phyloP scores from a whole-genome alignment of 2,329 filamentous ascomycete species.

The Fusarium clavum region DNA sequence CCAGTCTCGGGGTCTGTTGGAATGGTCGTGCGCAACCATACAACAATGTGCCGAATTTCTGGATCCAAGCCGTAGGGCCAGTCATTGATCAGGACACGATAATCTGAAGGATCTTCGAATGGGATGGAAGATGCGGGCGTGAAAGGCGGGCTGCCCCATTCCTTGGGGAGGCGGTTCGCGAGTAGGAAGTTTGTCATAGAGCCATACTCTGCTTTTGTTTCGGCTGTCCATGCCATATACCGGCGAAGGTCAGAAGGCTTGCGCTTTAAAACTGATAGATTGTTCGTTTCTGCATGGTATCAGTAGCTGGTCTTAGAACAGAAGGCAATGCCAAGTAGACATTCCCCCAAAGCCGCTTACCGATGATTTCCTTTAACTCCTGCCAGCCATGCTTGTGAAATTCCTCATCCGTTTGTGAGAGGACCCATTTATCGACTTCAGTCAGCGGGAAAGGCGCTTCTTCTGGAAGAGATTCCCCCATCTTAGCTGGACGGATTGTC shows the following conservation, averaged over 20 bases:
- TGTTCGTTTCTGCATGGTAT: constrained; percentile 59
- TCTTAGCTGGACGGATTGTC: constrained; percentile 41
- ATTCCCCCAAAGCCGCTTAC: constrained; percentile 53
- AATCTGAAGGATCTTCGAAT: constrained; percentile 67
- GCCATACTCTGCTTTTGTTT: constrained; percentile 78
- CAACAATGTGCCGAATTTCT: constrained; percentile 82
- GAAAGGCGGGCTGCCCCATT: constrained; percentile 74
- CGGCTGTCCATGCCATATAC: constrained; percentile 81
- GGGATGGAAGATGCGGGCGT: constrained; percentile 61
- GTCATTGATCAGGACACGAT: constrained; percentile 84
- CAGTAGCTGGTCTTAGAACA: constrained; percentile 17
- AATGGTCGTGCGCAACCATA: constrained; percentile 89
- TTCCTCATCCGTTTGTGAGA: constrained; percentile 74
- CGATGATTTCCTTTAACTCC: constrained; percentile 74
- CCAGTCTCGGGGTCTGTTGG: constrained; percentile 76
- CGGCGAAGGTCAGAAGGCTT: constrained; percentile 82
- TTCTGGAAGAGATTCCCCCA: constrained; percentile 55
- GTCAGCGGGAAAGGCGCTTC: constrained; percentile 70
- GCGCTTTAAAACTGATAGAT: constrained; percentile 80
- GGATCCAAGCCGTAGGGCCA: constrained; percentile 87
- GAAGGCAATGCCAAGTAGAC: neutral
- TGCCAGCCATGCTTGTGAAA: constrained; percentile 81
- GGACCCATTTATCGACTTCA: constrained; percentile 67
- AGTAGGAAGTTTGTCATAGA: constrained; percentile 84
- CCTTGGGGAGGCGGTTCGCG: constrained; percentile 72